Percentiles rank a stretch among this genome's conserved stretches.
phyloP scores from a whole-genome alignment of 352 stramenopile genomes.

The Globisporangium mamillatum region DNA sequence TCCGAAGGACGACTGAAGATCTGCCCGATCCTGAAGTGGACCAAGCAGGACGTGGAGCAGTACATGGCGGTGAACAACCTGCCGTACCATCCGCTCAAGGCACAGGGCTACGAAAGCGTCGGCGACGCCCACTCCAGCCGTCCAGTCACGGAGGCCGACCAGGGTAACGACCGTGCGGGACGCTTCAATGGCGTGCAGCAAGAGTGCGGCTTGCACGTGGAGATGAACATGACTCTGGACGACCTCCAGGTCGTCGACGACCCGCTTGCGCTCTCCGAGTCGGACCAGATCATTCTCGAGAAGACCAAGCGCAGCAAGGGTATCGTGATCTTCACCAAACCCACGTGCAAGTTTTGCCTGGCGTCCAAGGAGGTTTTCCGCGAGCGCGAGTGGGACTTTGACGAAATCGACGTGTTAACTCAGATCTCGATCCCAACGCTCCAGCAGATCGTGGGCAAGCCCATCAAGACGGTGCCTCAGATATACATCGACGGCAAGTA shows the following conservation, averaged over 20 bases:
- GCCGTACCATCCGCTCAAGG: conserved; percentile 84
- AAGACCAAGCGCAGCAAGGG: conserved; percentile 45
- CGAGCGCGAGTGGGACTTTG: conserved; percentile 52
- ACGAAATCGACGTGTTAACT: conserved; percentile 59
- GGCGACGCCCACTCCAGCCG: conserved; percentile 83
- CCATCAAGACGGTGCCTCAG: conserved; percentile 75
- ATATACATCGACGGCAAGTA: conserved; percentile 79
- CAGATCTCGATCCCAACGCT: conserved; percentile 57
- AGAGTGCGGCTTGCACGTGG: conserved; percentile 82
- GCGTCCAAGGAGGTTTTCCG: conserved; percentile 59
- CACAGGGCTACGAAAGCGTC: conserved; percentile 76
- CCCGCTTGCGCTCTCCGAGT: conserved; percentile 41
- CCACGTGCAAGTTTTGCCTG: conserved; percentile 74
- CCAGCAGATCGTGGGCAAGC: conserved; percentile 50
- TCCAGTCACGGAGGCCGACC: conserved; percentile 60
- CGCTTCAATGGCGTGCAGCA: conserved; percentile 80
- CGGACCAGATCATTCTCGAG: conserved; percentile 38
- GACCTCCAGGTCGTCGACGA: conserved; percentile 45
- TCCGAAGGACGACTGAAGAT: conserved; percentile 85
- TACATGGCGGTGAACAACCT: conserved; percentile 72
- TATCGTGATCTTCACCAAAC: conserved; percentile 72
- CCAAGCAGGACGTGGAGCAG: conserved; percentile 65
- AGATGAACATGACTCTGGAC: conserved; percentile 66
- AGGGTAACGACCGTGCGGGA: conserved; percentile 67
- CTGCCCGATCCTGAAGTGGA: conserved; percentile 83